These are phyloP conservation scores for Leptosphaerulina australis DNA, from an alignment of 2,329 filamentous ascomycete species.

Conservation along the genomic window DNA sequence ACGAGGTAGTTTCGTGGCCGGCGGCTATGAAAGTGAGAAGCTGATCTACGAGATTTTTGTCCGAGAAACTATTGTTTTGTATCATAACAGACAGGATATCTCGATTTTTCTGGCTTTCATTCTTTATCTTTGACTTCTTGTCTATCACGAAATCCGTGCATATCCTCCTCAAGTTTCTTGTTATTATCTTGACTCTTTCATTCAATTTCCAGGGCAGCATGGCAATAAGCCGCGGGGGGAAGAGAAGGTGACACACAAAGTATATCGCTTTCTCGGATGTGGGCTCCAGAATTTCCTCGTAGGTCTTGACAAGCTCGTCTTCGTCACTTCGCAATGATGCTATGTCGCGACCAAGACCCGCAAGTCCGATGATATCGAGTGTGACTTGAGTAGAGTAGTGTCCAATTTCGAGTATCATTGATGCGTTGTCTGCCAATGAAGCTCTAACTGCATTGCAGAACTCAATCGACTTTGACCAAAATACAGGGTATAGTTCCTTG, in stretches of 20 bases:
- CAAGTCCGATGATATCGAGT: conserved; percentile 55
- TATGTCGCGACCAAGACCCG: conserved; percentile 54
- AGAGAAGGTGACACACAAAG: conserved; percentile 49
- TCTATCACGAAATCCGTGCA: conserved; percentile 57
- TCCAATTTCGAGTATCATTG: conserved; percentile 50
- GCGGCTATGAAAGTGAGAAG: conserved; percentile 63
- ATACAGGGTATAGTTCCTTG: conserved; percentile 81
- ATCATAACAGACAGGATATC: conserved; percentile 59
- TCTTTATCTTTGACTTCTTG: conserved; percentile 51
- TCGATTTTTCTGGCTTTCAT: conserved; percentile 40
- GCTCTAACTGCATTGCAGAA: conserved; percentile 67
- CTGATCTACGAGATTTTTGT: conserved; percentile 60
- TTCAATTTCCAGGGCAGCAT: conserved; percentile 58
- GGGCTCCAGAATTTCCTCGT: conserved; percentile 55
- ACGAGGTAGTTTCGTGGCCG: conserved; percentile 77
- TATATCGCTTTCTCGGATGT: conserved; percentile 55
- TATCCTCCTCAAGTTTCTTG: conserved; percentile 47
- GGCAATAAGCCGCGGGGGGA: conserved; percentile 48
- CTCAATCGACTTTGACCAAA: conserved; percentile 79
- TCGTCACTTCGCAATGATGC: conserved; percentile 49
- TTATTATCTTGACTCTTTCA: conserved; percentile 47
- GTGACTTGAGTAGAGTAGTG: conserved; percentile 54
- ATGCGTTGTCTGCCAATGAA: conserved; percentile 53
- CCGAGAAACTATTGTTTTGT: conserved; percentile 59
- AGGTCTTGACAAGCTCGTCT: conserved; percentile 51